Percentiles rank a stretch among this genome's conserved stretches.
Evolutionary conservation across 108 stramenopile genomes (phyloP).

Genomic region (Discostella pseudostelligera): DNA sequence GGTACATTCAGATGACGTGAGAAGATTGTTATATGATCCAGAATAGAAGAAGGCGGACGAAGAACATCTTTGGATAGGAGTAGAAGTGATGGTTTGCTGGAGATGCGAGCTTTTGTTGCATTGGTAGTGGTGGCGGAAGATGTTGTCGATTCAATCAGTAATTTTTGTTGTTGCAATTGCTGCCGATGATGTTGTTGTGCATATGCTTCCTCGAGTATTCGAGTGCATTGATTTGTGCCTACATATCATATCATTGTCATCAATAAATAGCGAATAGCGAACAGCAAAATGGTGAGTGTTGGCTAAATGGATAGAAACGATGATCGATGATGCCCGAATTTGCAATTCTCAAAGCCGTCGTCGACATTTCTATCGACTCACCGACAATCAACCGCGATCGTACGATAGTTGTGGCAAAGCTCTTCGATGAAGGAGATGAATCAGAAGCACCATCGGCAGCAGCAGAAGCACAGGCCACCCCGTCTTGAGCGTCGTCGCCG

Average conservation of each 20-base stretch:
- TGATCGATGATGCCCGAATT: no score
- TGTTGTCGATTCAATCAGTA: no score
- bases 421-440: neutral
- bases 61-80: slow-evolving; percentile 61
- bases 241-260: neutral
- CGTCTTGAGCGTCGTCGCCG: neutral
- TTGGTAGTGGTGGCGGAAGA: slow-evolving; percentile 6
- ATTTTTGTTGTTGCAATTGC: neutral
- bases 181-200: neutral
- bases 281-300: no score
- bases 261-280: no score
- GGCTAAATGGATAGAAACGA: no score
- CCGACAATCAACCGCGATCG: slow-evolving; percentile 27
- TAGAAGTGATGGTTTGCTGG: slow-evolving; percentile 35
- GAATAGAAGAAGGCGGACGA: slow-evolving; percentile 53
- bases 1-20: slow-evolving; percentile 32
- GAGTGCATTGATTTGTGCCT: slow-evolving; percentile 71
- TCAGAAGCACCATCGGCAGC: neutral
- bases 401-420: slow-evolving; percentile 13
- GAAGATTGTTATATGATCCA: slow-evolving; percentile 55
- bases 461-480: no score
- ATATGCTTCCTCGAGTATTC: slow-evolving; percentile 41
- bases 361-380: no score
- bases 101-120: neutral
- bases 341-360: no score